A percentile compares a stretch with the other conserved stretches of the same genome.
Evolutionary conservation across 768 basidiomycete species (phyloP).

Genomic region (Macrocybe gigantea): DNA sequence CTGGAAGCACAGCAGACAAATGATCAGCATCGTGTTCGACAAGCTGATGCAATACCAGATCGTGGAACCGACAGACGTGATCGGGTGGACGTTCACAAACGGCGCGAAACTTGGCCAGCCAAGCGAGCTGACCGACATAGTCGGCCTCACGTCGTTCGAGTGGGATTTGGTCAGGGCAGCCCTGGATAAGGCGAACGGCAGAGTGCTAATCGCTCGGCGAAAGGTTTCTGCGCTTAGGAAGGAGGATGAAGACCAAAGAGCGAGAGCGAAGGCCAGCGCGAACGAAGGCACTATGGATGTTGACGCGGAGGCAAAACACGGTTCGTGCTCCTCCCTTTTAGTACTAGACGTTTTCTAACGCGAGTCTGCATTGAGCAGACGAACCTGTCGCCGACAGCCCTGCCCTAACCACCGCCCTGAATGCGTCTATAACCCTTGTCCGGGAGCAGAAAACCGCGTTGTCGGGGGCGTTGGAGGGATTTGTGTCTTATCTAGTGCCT

Average conservation of each 20-base stretch:
- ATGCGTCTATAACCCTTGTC: conserved; percentile 69
- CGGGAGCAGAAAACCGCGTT: conserved; percentile 74
- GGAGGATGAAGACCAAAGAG: conserved; percentile 85
- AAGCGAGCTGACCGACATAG: conserved; percentile 13
- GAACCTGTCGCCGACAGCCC: conserved; percentile 51
- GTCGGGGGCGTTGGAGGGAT: conserved; percentile 68
- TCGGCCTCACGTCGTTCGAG: conserved; percentile 47
- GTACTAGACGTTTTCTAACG: conserved; percentile 5
- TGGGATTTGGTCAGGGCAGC: conserved; percentile 85
- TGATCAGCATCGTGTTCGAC: conserved; percentile 90
- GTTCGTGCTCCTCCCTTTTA: conserved; percentile 15
- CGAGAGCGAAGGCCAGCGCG: conserved; percentile 62
- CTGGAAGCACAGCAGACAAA: conserved; percentile 83
- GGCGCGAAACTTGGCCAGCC: conserved; percentile 25
- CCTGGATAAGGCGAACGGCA: conserved; percentile 86
- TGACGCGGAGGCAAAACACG: conserved; percentile 58
- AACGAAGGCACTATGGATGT: conserved; percentile 63
- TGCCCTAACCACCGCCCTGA: conserved; percentile 63
- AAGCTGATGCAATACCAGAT: conserved; percentile 99
- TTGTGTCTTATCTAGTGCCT: conserved; percentile 58
- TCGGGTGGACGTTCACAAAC: conserved; percentile 74
- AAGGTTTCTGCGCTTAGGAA: conserved; percentile 73
- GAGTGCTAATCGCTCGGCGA: conserved; percentile 71
- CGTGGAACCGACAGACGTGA: conserved; percentile 89
- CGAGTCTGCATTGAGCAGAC: conserved; percentile 28